Base-by-base conservation (phyloP, 2,329 filamentous ascomycete genomes). In the Torrubiellomyces zombiae region DNA sequence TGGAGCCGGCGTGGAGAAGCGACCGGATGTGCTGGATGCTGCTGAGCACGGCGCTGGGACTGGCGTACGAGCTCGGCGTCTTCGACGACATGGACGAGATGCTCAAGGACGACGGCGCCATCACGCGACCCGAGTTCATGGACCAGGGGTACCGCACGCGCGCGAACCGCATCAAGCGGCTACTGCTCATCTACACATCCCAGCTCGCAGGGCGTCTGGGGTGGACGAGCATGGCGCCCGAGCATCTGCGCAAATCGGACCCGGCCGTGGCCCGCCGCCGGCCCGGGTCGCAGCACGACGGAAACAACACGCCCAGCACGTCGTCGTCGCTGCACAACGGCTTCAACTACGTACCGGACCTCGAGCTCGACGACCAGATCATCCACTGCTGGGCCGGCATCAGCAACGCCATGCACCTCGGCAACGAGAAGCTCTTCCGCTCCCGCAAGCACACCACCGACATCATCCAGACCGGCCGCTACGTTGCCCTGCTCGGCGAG, bases 1-100 rank as follows among this genome's bases (percentile, higher is more conserved):
- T 95, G 4, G 89, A 98, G 48, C 89, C 89, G 3, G 86, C 82
- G 7, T 94, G 86, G 82, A 67, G 86, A 38, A 82, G 77, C 35
- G 86, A 94, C 42, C 77, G 83, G 27, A 92, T 94, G 80, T 92
- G 81, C 44, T 94, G 86, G 86, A 94, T 94, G 82, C 59, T 95
- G 9, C 63, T 95, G 16, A 91, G 82, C 42, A 91, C 83, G 18
- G 83, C 82, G 9, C 79, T 86, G 58, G 79, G 83, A 1, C 59
- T 95, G 18, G 82, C 80, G 0, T 92, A 92, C 37, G 89, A 98
- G 48, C 69, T 98, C 16, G 89, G 89, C 8, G 82, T 98, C 3
- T 98, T 95, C 39, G 89, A 95, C 37, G 73, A 85, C 30, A 81
- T 85, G 35, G 81, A 79, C 29, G 78, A 85, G 39, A 45, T 71